These are phyloP conservation scores for Cryptococcus hybrid DNA, from an alignment of 1,284 basidiomycete species.

Conservation along the genomic window DNA sequence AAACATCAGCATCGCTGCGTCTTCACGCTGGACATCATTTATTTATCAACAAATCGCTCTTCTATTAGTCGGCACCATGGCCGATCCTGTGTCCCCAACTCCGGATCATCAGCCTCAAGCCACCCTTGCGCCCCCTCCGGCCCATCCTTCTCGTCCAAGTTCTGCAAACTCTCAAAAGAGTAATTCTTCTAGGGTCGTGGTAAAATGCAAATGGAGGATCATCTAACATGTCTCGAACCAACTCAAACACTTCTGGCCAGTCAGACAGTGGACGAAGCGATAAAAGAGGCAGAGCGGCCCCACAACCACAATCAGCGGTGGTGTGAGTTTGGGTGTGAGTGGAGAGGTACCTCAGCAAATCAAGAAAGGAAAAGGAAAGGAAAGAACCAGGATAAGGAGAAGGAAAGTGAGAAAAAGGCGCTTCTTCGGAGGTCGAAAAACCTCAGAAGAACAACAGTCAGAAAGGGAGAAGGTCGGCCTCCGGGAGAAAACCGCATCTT, in stretches of 20 bases:
- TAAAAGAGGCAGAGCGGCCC: slow-evolving; percentile 28
- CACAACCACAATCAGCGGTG: slow-evolving; percentile 43
- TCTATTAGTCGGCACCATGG: slow-evolving; percentile 8
- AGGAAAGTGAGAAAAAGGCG: slow-evolving; percentile 5
- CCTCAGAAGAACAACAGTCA: slow-evolving; percentile 2
- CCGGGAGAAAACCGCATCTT: slow-evolving; percentile 14
- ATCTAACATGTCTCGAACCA: slow-evolving; percentile 28
- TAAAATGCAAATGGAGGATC: slow-evolving; percentile 14
- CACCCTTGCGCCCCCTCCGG: slow-evolving; percentile 17
- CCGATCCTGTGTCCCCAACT: slow-evolving; percentile 12
- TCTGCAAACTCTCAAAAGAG: slow-evolving; percentile 22
- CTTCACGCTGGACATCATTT: neutral
- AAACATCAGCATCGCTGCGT: neutral
- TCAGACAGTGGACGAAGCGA: slow-evolving; percentile 14
- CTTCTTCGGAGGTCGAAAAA: slow-evolving; percentile 1
- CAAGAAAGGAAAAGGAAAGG: slow-evolving; percentile 16
- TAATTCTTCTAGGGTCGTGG: slow-evolving; percentile 22
- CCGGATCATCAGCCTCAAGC: slow-evolving; percentile 4
- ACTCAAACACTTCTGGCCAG: slow-evolving; percentile 26
- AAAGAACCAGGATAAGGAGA: slow-evolving; percentile 6
- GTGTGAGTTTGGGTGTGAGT: slow-evolving; percentile 29
- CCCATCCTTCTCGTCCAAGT: slow-evolving; percentile 23
- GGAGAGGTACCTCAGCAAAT: slow-evolving; percentile 11
- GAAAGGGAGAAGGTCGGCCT: slow-evolving; percentile 9
- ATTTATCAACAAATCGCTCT: neutral